These are phyloP conservation scores for Drechslerella dactyloides DNA, from an alignment of 2,329 filamentous ascomycete species.

Conservation along the genomic window DNA sequence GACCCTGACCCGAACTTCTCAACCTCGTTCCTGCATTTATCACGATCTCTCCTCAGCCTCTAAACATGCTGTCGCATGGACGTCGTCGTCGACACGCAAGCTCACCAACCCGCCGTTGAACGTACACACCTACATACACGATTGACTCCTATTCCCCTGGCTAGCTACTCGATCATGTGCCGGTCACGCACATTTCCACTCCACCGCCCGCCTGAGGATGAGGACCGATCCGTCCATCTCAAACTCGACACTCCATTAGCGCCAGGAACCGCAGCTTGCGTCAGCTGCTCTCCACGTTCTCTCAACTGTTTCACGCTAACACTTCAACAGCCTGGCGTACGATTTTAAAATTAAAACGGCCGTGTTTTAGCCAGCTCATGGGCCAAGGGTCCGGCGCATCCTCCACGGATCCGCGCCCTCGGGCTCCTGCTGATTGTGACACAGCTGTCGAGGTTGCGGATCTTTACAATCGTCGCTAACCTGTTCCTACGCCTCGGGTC, in stretches of 20 bases:
- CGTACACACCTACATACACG: neutral
- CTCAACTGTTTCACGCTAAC: constrained; percentile 46
- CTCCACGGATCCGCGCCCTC: constrained; percentile 4
- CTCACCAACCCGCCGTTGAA: too few relatives aligned
- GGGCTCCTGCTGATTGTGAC: neutral
- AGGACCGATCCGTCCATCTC: constrained; percentile 23
- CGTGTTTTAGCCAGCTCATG: too few relatives aligned
- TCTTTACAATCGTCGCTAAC: neutral
- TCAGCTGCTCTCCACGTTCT: constrained; percentile 14
- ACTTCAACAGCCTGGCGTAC: neutral
- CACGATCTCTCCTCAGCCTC: neutral
- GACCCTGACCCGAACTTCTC: neutral
- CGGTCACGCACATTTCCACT: neutral
- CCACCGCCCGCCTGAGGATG: constrained; percentile 9
- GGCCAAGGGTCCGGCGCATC: neutral
- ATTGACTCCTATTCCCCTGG: constrained; percentile 9
- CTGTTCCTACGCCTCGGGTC: neutral
- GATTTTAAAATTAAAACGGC: constrained; percentile 10
- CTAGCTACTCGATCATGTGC: neutral
- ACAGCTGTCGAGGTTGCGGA: neutral
- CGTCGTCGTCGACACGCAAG: too few relatives aligned
- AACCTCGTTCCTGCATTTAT: neutral
- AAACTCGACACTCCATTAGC: constrained; percentile 19
- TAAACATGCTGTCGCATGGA: too few relatives aligned
- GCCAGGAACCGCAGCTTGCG: constrained; percentile 25